These are phyloP conservation scores for Zasmidium cellare DNA, from an alignment of 2,329 filamentous ascomycete species.

Conservation along the genomic window DNA sequence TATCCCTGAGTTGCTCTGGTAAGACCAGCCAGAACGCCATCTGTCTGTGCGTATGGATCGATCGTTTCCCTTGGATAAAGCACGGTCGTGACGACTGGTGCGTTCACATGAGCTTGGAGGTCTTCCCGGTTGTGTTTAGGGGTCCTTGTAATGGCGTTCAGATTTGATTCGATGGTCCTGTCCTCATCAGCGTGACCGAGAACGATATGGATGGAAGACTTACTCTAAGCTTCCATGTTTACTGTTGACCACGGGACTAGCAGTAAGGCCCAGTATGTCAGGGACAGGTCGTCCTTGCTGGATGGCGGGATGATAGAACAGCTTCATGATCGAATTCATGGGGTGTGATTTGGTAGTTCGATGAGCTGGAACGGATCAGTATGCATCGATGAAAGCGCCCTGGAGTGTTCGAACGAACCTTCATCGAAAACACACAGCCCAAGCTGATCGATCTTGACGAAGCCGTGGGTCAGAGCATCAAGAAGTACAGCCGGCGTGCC, in stretches of 20 bases:
- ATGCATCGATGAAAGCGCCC: background rate
- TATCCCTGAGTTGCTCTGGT: slow-evolving; percentile 12
- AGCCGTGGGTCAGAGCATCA: slow-evolving; percentile 73
- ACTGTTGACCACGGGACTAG: slow-evolving; percentile 70
- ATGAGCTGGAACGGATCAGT: slow-evolving; percentile 59
- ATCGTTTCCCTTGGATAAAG: slow-evolving; percentile 22
- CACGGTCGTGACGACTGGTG: slow-evolving; percentile 56
- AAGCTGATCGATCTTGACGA: slow-evolving; percentile 64
- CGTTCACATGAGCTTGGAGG: slow-evolving; percentile 66
- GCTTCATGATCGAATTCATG: slow-evolving; percentile 69
- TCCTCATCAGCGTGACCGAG: slow-evolving; percentile 23
- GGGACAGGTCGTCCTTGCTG: slow-evolving; percentile 50
- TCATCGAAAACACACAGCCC: slow-evolving; percentile 80
- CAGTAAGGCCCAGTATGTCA: slow-evolving; percentile 74
- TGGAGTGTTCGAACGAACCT: slow-evolving; percentile 49
- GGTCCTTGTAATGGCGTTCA: slow-evolving; percentile 68
- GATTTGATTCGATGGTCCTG: slow-evolving; percentile 62
- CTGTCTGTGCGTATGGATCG: slow-evolving; percentile 1
- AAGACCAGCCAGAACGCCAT: slow-evolving; percentile 21
- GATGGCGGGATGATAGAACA: slow-evolving; percentile 62
- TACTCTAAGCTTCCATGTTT: slow-evolving; percentile 56
- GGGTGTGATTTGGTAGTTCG: slow-evolving; percentile 67
- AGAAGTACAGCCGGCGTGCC: slow-evolving; percentile 74
- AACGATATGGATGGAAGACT: background rate
- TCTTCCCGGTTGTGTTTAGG: slow-evolving; percentile 70